Percentiles rank a stretch among this genome's conserved stretches.
Evolutionary conservation across 2,329 filamentous ascomycete genomes (phyloP).

Genomic region (Colletotrichum godetiae): DNA sequence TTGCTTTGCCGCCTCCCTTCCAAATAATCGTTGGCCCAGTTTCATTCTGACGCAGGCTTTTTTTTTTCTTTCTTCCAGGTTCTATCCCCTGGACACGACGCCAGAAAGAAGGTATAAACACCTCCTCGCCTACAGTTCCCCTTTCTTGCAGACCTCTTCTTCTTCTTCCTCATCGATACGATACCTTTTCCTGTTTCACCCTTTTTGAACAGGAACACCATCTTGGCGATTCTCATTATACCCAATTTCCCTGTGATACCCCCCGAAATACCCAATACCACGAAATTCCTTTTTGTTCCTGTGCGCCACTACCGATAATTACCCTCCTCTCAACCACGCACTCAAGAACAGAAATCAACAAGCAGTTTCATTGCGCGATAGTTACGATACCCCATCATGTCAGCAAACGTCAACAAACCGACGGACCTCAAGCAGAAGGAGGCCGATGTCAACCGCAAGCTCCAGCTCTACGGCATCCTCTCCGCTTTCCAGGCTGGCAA

Average conservation of each 20-base stretch:
- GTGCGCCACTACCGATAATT: slow-evolving; percentile 17
- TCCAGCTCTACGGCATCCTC: slow-evolving; percentile 93
- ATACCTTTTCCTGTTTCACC: slow-evolving; percentile 25
- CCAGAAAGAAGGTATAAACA: slow-evolving; percentile 26
- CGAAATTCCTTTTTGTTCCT: slow-evolving; percentile 4
- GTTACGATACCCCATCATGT: slow-evolving; percentile 42
- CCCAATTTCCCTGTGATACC: slow-evolving; percentile 33
- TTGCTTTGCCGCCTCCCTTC: slow-evolving; percentile 12
- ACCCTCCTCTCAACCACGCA: not conserved
- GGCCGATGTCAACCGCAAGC: slow-evolving; percentile 89
- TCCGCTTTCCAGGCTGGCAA: slow-evolving; percentile 89
- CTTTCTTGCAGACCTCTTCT: not conserved
- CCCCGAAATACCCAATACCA: slow-evolving; percentile 6
- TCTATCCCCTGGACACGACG: not conserved
- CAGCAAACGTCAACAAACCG: slow-evolving; percentile 75
- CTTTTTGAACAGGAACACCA: slow-evolving; percentile 25
- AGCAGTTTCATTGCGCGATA: slow-evolving; percentile 6
- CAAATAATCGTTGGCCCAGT: slow-evolving; percentile 7
- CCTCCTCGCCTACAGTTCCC: slow-evolving; percentile 6
- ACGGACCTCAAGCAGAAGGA: slow-evolving; percentile 82
- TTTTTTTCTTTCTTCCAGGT: not conserved
- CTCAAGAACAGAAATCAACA: not conserved
- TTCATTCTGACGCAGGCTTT: slow-evolving; percentile 23
- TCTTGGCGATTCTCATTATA: slow-evolving; percentile 31
- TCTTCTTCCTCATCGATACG: slow-evolving; percentile 21